Conservation (phyloP, 2,329 filamentous ascomycete genomes). For the Tothia fuscella region DNA sequence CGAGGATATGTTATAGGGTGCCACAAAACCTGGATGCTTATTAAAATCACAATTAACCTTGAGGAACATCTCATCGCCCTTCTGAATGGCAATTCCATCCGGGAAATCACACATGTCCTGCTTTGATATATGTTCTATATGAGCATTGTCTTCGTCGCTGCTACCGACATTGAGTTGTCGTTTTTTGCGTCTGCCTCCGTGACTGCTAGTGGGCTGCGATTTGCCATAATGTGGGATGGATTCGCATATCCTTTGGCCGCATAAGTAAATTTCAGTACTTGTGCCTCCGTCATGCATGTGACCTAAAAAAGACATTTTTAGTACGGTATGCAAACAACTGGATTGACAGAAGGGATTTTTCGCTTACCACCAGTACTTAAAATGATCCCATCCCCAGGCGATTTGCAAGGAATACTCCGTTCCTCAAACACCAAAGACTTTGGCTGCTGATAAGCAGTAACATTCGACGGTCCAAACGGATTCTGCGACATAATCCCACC, state of each 20-base stretch:
- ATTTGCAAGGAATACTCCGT: not conserved
- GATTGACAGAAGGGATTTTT: not conserved
- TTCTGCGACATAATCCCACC: not conserved
- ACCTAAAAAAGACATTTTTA: no score
- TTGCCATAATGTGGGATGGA: not conserved
- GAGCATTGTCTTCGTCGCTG: not conserved
- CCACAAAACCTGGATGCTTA: not conserved
- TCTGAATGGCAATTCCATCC: not conserved
- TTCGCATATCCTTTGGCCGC: not conserved
- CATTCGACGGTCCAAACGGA: not conserved
- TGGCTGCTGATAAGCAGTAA: not conserved
- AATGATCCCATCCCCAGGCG: not conserved
- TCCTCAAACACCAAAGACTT: not conserved
- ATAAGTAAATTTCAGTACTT: not conserved
- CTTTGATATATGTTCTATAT: not conserved
- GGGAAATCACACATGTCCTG: not conserved
- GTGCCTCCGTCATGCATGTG: not conserved
- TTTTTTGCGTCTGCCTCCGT: not conserved
- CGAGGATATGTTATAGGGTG: not conserved
- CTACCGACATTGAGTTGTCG: not conserved
- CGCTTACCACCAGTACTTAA: not conserved
- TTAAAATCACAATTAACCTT: constrained; percentile 1
- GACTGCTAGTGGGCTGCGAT: not conserved
- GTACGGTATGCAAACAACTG: not conserved
- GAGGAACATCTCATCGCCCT: constrained; percentile 1